Evolutionary conservation across 1,139 yeast species (phyloP).

Genomic region (Protomyces pachydermus): DNA sequence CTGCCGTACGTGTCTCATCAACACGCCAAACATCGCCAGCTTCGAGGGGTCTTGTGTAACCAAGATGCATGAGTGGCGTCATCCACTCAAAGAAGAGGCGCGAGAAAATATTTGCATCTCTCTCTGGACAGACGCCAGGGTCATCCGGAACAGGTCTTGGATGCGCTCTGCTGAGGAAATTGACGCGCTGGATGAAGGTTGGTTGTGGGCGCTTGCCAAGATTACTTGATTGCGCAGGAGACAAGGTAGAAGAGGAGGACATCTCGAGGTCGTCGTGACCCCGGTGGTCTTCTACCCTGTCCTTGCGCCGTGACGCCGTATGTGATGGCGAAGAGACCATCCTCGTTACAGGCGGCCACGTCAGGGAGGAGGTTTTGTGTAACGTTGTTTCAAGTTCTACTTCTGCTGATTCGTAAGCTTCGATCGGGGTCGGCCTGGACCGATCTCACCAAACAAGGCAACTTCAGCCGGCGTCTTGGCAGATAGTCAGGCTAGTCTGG

Average conservation of each 20-base stretch:
- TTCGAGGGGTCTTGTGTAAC: conserved; percentile 62
- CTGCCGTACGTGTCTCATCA: conserved; percentile 42
- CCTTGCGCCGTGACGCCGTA: background rate
- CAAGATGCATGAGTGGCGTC: conserved; percentile 80
- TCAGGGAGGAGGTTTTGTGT: background rate
- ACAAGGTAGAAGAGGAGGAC: background rate
- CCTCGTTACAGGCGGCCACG: no score
- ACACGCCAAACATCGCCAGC: conserved; percentile 58
- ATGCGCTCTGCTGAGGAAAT: conserved; percentile 19
- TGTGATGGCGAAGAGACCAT: no score
- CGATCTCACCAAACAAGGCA: no score
- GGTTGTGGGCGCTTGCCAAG: background rate
- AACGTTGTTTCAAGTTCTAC: background rate
- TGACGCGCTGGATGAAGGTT: conserved; percentile 2
- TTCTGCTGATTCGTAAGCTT: no score
- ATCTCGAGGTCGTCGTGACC: background rate
- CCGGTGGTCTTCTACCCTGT: background rate
- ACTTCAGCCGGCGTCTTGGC: no score
- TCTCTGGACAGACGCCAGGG: conserved; percentile 20
- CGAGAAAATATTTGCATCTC: conserved; percentile 68
- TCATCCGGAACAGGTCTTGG: conserved; percentile 16
- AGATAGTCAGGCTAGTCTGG: no score
- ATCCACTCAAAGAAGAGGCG: conserved; percentile 84
- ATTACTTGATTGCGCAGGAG: background rate
- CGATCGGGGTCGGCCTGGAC: no score